These are phyloP conservation scores for Pyricularia grisea DNA, from an alignment of 2,329 filamentous ascomycete species.

Conservation along the genomic window DNA sequence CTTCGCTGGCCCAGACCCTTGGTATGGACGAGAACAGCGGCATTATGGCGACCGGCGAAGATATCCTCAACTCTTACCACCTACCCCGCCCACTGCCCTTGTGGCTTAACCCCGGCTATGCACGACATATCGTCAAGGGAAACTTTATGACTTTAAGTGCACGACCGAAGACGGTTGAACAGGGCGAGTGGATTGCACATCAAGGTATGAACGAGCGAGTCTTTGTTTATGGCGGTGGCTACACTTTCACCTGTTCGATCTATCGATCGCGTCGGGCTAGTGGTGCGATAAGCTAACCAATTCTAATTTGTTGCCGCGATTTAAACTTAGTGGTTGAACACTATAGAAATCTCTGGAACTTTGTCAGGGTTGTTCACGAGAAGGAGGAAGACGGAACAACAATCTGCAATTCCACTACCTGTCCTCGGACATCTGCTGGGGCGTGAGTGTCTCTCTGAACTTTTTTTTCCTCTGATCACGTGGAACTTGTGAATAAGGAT, in stretches of 20 bases:
- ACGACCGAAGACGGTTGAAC: constrained; percentile 84
- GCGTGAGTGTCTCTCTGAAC: constrained; percentile 52
- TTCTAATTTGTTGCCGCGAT: neutral
- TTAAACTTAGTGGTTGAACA: constrained; percentile 69
- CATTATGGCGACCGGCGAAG: constrained; percentile 37
- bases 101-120: constrained; percentile 67
- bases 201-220: constrained; percentile 54
- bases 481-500: constrained; percentile 8
- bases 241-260: neutral
- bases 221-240: neutral
- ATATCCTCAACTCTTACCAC: constrained; percentile 49
- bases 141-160: constrained; percentile 96
- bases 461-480: neutral
- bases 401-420: constrained; percentile 76
- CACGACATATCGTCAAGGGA: constrained; percentile 86
- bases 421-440: constrained; percentile 90
- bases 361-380: constrained; percentile 81
- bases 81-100: constrained; percentile 59
- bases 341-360: constrained; percentile 79
- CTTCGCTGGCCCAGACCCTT: constrained; percentile 57
- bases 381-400: constrained; percentile 67
- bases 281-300: neutral
- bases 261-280: neutral
- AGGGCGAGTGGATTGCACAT: constrained; percentile 92
- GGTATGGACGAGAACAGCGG: constrained; percentile 54